Evolutionary conservation across 257 asterid species (phyloP), one percentile per base, ranked within the genome.

Genomic region (Rhazya stricta): DNA sequence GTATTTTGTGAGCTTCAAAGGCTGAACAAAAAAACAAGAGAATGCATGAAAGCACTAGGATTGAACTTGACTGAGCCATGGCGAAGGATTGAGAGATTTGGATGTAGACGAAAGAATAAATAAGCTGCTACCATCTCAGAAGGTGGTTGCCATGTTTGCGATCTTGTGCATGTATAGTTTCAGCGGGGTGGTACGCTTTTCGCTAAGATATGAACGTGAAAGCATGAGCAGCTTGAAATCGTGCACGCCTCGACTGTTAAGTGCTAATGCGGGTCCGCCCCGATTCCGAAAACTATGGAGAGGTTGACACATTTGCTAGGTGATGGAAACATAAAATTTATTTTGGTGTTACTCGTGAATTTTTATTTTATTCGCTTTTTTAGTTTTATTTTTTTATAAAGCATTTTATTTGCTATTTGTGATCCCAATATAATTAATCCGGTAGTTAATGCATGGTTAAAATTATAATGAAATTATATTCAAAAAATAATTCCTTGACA

Each of bases 111-210:
- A 63, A n/a, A 63, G 45, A 32, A 32, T 63, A 63, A 63, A 63
- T 63, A 63, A 25, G 45, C 6, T 6, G 25, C 11, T 2, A 5
- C n/a, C 18, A 1, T 63, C 25, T 32, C 9, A 63, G 69, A 63
- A 63, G 69, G 69, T 63, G 69, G 45, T 63, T 63, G 45, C 45
- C 69, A 34, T 63, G 69, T 63, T 63, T 63, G 9, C 1, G 30
- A 54, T n/a, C n/a, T n/a, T 54, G 13, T 51, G 25, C 25, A 5
- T 51, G 21, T 51, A 43, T n/a, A n/a, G n/a, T n/a, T n/a, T n/a
- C n/a, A n/a, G n/a, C n/a, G n/a, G n/a, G n/a, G n/a, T n/a, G n/a
- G n/a, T 29, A 29, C 32, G 4, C 3, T 27, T 13, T 61, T 61
- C 2, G n/a, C 42, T 13, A 61, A 61, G 4, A 61, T 9, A 32